Evolutionary conservation across 805 yeast genomes (phyloP).

Genomic region (Wickerhamiella lipophila): DNA sequence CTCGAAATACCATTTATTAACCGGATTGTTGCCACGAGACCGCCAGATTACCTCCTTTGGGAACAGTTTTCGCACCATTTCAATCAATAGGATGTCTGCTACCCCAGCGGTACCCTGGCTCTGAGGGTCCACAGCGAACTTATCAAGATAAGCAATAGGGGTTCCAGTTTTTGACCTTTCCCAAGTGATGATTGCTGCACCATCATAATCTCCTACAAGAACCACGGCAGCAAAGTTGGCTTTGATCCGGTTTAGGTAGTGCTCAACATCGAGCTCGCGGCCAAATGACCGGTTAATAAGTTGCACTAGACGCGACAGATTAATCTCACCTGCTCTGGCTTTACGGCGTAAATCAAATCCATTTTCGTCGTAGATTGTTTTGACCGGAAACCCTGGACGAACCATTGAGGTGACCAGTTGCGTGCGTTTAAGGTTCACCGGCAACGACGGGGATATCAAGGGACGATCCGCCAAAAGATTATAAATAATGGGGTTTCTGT

Average conservation of each 20-base stretch:
- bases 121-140: slow-evolving; percentile 75
- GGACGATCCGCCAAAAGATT: slow-evolving; percentile 88
- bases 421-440: slow-evolving; percentile 46
- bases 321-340: slow-evolving; percentile 34
- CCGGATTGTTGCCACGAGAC: slow-evolving; percentile 74
- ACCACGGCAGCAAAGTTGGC: slow-evolving; percentile 60
- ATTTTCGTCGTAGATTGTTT: slow-evolving; percentile 28
- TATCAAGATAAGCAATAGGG: slow-evolving; percentile 69
- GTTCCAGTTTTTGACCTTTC: slow-evolving; percentile 37
- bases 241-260: slow-evolving; percentile 55
- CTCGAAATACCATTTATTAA: slow-evolving; percentile 96
- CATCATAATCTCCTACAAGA: slow-evolving; percentile 88
- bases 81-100: slow-evolving; percentile 84
- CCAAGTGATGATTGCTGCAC: slow-evolving; percentile 85
- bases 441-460: slow-evolving; percentile 78
- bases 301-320: slow-evolving; percentile 42
- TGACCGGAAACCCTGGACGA: slow-evolving; percentile 58
- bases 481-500: slow-evolving; percentile 76
- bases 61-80: slow-evolving; percentile 50
- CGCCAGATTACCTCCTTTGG: slow-evolving; percentile 79
- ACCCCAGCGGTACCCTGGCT: slow-evolving; percentile 87
- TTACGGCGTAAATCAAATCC: slow-evolving; percentile 34
- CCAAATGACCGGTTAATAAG: slow-evolving; percentile 74
- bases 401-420: slow-evolving; percentile 64
- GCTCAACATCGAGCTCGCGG: slow-evolving; percentile 47